Evolutionary conservation across 202 grass and related monocot genomes (phyloP).

Genomic region (Musa balbisiana): DNA sequence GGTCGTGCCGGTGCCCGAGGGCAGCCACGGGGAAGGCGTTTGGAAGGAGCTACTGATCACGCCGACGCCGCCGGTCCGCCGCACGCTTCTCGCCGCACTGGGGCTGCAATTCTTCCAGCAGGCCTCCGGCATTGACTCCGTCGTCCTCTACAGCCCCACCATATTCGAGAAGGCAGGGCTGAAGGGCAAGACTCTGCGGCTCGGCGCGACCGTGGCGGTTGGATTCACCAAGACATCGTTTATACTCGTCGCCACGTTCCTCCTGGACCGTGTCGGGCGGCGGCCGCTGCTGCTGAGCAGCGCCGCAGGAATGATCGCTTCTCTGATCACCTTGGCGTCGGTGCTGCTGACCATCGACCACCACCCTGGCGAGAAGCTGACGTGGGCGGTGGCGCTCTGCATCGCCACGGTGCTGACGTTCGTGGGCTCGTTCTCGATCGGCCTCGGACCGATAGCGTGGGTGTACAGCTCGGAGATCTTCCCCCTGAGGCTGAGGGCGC

Average conservation of each 20-base stretch:
- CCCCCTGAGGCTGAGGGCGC: constrained; percentile 65
- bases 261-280: constrained; percentile 68
- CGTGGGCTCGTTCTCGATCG: constrained; percentile 65
- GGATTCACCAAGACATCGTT: constrained; percentile 68
- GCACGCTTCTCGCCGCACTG: constrained; percentile 2
- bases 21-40: constrained; percentile 46
- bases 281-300: constrained; percentile 62
- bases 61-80: constrained; percentile 9
- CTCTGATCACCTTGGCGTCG: constrained; percentile 47
- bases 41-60: constrained; percentile 21
- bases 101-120: constrained; percentile 28
- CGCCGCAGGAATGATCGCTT: constrained; percentile 64
- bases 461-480: constrained; percentile 97
- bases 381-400: constrained; percentile 39
- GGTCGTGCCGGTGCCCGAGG: neutral
- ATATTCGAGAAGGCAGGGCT: constrained; percentile 40
- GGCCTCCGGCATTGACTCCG: constrained; percentile 19
- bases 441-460: constrained; percentile 78
- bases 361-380: constrained; percentile 11
- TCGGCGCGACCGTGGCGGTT: constrained; percentile 61
- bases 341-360: constrained; percentile 29
- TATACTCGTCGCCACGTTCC: constrained; percentile 64
- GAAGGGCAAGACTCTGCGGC: constrained; percentile 15
- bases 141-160: constrained; percentile 12
- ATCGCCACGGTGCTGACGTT: constrained; percentile 53